These are phyloP conservation scores for Tuber melanosporum DNA, from an alignment of 495 filamentous ascomycete species.

Conservation along the genomic window DNA sequence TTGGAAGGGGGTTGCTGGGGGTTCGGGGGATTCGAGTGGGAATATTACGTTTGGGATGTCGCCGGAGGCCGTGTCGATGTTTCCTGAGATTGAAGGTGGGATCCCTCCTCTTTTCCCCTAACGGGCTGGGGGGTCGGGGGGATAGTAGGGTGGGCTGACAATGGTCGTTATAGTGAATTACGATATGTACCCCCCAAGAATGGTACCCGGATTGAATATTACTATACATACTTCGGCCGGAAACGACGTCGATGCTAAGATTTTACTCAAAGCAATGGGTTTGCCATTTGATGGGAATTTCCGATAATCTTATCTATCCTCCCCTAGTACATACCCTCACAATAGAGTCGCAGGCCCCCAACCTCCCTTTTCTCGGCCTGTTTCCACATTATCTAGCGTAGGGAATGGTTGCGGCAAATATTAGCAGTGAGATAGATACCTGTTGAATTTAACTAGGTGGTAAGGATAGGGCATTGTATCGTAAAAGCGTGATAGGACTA, in stretches of 20 bases:
- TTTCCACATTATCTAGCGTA: neutral
- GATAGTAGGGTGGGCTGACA: neutral
- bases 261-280: slow-evolving; percentile 75
- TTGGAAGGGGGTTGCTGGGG: slow-evolving; percentile 72
- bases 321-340: neutral
- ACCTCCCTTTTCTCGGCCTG: neutral
- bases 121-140: neutral
- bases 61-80: slow-evolving; percentile 64
- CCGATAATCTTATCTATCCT: neutral
- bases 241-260: slow-evolving; percentile 81
- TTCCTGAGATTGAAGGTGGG: slow-evolving; percentile 92
- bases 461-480: neutral
- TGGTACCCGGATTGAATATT: slow-evolving; percentile 87
- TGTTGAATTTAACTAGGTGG: neutral
- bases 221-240: slow-evolving; percentile 80
- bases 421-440: neutral
- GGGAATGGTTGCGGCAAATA: neutral
- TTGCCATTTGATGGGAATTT: slow-evolving; percentile 76
- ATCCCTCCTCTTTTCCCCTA: slow-evolving; percentile 30
- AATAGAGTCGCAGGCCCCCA: neutral
- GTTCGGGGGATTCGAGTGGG: slow-evolving; percentile 72
- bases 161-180: slow-evolving; percentile 29
- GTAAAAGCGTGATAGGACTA: neutral
- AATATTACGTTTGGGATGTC: slow-evolving; percentile 77
- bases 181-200: slow-evolving; percentile 72